phyloP scores from a whole-genome alignment of 768 basidiomycete genomes.

The Galerina sulciceps region DNA sequence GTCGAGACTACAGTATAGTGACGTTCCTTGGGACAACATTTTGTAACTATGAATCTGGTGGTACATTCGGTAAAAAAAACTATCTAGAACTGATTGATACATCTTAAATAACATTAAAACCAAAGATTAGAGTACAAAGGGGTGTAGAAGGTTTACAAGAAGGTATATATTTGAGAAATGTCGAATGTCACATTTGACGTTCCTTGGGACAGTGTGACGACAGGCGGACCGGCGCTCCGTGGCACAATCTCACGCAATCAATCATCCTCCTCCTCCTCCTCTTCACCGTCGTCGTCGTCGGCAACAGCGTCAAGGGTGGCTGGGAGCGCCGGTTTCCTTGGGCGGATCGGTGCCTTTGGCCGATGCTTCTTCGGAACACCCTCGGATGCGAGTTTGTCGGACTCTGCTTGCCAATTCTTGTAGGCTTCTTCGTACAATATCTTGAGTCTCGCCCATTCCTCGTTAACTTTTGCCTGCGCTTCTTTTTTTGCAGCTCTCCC shows the following conservation, averaged over 20 bases:
- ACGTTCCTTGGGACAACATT: conserved; percentile 10
- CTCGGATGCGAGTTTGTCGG: neutral
- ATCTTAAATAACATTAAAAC: neutral
- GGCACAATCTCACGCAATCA: neutral
- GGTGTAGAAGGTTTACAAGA: neutral
- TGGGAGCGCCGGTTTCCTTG: neutral
- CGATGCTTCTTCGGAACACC: neutral
- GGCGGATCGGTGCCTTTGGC: neutral
- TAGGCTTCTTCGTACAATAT: neutral
- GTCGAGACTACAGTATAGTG: neutral
- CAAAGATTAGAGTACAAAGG: neutral
- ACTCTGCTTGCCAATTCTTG: neutral
- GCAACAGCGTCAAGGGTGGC: neutral
- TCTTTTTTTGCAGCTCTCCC: neutral
- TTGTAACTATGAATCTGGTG: neutral
- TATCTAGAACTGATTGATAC: neutral
- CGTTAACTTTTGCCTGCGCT: neutral
- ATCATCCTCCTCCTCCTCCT: neutral
- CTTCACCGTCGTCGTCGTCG: neutral
- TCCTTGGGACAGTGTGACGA: conserved; percentile 2
- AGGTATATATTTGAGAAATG: too few species aligned
- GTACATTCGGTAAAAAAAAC: neutral
- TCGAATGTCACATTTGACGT: neutral
- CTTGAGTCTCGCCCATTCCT: neutral
- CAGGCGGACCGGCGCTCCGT: too few species aligned